Evolutionary conservation across 2,329 filamentous ascomycete species (phyloP).

Genomic region (Talaromyces sp.): DNA sequence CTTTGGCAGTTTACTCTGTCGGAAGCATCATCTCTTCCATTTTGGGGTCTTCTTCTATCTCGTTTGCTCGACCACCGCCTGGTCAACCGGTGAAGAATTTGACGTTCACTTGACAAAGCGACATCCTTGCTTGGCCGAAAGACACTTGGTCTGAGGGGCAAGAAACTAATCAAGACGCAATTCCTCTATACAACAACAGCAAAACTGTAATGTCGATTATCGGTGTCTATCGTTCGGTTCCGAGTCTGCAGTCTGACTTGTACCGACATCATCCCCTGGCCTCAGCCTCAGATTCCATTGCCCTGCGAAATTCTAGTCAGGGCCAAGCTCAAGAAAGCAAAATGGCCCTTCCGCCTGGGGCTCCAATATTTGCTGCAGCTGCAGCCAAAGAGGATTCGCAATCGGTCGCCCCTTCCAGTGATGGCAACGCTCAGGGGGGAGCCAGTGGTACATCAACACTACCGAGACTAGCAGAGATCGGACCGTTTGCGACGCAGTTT

Average conservation of each 20-base stretch:
- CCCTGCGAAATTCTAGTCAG: not conserved
- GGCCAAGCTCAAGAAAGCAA: slow-evolving; percentile 5
- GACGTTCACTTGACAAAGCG: not conserved
- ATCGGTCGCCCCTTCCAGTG: not conserved
- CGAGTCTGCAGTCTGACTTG: slow-evolving; percentile 9
- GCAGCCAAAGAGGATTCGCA: not conserved
- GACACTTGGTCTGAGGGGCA: not conserved
- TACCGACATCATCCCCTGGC: slow-evolving; percentile 6
- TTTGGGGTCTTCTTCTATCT: not conserved
- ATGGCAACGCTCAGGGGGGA: not conserved
- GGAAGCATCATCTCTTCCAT: not conserved
- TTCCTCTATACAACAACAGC: not conserved
- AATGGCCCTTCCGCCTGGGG: slow-evolving; percentile 5
- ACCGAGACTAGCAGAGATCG: not conserved
- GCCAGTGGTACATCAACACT: not conserved
- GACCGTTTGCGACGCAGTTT: not conserved
- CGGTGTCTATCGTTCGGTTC: slow-evolving; percentile 10
- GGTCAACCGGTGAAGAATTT: not conserved
- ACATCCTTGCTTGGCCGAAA: not conserved
- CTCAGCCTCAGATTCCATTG: not conserved
- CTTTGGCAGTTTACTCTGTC: not conserved
- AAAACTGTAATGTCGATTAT: slow-evolving; percentile 14
- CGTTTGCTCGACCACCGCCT: not conserved
- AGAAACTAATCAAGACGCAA: not conserved
- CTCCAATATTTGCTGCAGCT: slow-evolving; percentile 2